Base-by-base conservation (phyloP, 2,329 filamentous ascomycete species). In the Whalleya microplaca region DNA sequence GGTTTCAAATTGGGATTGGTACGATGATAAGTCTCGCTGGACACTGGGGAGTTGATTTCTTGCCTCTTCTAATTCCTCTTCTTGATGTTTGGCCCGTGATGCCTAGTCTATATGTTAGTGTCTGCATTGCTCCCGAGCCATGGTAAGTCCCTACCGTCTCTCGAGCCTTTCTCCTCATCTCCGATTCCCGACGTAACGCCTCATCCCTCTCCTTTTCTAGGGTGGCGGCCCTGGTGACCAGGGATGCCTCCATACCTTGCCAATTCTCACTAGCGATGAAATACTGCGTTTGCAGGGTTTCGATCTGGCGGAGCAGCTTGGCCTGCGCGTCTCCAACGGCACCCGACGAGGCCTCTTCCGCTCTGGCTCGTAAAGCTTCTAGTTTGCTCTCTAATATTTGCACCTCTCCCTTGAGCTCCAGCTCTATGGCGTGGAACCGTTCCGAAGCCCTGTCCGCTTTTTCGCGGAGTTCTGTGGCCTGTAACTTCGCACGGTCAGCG, bases 271-370 rank as follows among this genome's bases (percentile, higher is more conserved):
- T 95, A 1, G 95, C 95, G 52, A 96, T 87, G 0, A 92, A 87
- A 74, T 99, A 96, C 72, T 99, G 96, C 6, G 91, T 95, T 73
- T 99, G 95, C 40, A 99, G 77, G 0, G 91, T 97, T 76, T 99
- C 95, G 51, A 99, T 90, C 74, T 99, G 96, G 41, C 95, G 87
- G 43, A 98, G 80, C 41, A 98, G 80, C 72, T 97, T 98, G 43
- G 90, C 90, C 67, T 96, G 92, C 0, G 90, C 86, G 69, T 96
- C 91, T 14, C 92, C 90, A 5, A 87, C 86, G 14, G 86, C 86
- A 16, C 91, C 90, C 2, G 92, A 94, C 1, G 92, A 92, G 0
- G 87, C 91, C 73, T 99, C 95, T 75, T 99, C 95, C 1, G 91
- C 92, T 29, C 90, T 85, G 18, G 87, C 84, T 53, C 95, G 88